A percentile compares a stretch with the other conserved stretches of the same genome.
These are phyloP conservation scores for Novymonas esmeraldas DNA, from an alignment of 208 protist species.

Conservation along the genomic window DNA sequence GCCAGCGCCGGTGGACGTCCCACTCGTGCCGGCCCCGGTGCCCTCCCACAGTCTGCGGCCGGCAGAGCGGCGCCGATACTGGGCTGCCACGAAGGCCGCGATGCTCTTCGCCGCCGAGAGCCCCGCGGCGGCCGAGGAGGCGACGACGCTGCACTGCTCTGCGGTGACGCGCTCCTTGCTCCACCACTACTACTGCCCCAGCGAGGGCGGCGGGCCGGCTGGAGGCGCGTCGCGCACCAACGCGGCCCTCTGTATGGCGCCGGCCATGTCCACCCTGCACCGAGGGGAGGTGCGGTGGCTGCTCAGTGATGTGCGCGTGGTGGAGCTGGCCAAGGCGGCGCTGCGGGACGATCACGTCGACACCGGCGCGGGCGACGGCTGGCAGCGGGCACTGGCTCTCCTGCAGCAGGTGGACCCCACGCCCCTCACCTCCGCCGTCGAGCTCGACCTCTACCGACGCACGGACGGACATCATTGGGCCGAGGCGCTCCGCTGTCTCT, in stretches of 20 bases:
- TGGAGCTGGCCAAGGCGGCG: conserved; percentile 27
- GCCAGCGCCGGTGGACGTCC: neutral
- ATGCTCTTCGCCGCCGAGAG: conserved; percentile 73
- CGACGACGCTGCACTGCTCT: conserved; percentile 60
- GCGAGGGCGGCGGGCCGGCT: neutral
- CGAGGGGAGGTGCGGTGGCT: conserved; percentile 28
- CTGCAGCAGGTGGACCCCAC: conserved; percentile 35
- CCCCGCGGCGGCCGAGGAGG: conserved; percentile 48
- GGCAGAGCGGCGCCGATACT: conserved; percentile 15
- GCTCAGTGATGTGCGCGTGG: conserved; percentile 30
- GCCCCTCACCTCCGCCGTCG: conserved; percentile 30
- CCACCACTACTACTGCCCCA: conserved; percentile 21
- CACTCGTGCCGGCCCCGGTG: neutral
- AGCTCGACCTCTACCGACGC: conserved; percentile 50
- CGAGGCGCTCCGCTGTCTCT: conserved; percentile 39
- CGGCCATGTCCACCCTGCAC: conserved; percentile 16
- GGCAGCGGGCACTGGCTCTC: conserved; percentile 42
- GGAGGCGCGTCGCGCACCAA: neutral
- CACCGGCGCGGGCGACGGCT: conserved; percentile 19
- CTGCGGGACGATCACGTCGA: conserved; percentile 16
- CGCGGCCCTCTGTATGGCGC: neutral
- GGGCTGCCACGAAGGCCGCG: conserved; percentile 34
- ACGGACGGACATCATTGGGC: conserved; percentile 32
- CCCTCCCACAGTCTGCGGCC: conserved; percentile 2
- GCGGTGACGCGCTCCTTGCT: conserved; percentile 21